phyloP scores from a whole-genome alignment of 306 rosid species.

The Aeschynomene evenia region DNA sequence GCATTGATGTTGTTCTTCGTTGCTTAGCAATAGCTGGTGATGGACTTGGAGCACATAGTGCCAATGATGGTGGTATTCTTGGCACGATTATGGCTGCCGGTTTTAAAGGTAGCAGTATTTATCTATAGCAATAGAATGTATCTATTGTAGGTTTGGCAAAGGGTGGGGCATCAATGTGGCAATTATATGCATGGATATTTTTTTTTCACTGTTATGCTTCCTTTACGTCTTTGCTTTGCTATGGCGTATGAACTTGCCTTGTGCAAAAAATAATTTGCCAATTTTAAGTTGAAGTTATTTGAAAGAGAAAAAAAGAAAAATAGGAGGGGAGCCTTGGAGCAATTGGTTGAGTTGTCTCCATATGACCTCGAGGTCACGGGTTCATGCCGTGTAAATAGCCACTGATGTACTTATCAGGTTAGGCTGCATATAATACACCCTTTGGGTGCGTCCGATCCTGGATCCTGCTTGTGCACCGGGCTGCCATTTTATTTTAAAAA shows the following conservation, averaged over 20 bases:
- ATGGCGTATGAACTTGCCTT: not conserved
- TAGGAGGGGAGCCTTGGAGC: too few relatives aligned
- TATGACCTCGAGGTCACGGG: too few relatives aligned
- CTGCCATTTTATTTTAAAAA: too few relatives aligned
- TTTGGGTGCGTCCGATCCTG: too few relatives aligned
- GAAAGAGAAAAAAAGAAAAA: too few relatives aligned
- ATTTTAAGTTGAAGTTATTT: not conserved
- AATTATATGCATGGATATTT: not conserved
- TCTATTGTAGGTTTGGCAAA: not conserved
- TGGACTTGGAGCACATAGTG: conserved; percentile 69
- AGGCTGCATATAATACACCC: too few relatives aligned
- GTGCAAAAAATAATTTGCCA: not conserved
- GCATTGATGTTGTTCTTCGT: conserved; percentile 83
- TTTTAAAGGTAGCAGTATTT: conserved; percentile 71
- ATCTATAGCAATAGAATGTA: not conserved
- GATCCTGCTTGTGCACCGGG: too few relatives aligned
- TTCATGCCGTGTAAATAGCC: too few relatives aligned
- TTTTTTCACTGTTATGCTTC: not conserved
- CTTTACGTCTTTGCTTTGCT: not conserved
- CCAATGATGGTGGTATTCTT: conserved; percentile 81
- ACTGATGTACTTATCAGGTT: too few relatives aligned
- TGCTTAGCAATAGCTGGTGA: conserved; percentile 83
- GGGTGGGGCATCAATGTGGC: not conserved
- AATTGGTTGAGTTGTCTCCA: too few relatives aligned
- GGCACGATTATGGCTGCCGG: conserved; percentile 80